These are phyloP conservation scores for Thuja plicata DNA, from an alignment of 83 land plant species.

Conservation along the genomic window DNA sequence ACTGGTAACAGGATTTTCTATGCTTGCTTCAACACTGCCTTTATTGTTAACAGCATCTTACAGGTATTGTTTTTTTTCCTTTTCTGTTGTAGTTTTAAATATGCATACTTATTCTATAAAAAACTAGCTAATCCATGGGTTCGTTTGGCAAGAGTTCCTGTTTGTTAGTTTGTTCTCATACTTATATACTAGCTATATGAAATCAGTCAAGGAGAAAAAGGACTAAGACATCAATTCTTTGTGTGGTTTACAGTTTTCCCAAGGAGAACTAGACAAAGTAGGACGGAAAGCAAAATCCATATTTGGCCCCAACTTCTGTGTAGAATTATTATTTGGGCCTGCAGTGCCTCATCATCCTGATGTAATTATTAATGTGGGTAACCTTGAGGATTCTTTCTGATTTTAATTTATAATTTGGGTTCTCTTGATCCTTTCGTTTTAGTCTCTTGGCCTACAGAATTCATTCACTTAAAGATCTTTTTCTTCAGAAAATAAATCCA, in stretches of 20 bases:
- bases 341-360: conserved; percentile 13
- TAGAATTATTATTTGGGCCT: conserved; percentile 13
- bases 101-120: background rate
- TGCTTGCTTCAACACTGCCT: conserved; percentile 15
- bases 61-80: background rate
- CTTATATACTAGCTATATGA: background rate
- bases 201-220: background rate
- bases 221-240: background rate
- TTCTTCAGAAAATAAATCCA: background rate
- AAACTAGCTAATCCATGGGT: background rate
- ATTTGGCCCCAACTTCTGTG: background rate
- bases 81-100: background rate
- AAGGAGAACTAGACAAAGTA: conserved; percentile 16
- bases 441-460: background rate
- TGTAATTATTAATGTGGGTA: conserved; percentile 11
- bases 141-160: background rate
- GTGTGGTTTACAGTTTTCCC: conserved; percentile 12
- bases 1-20: conserved; percentile 12
- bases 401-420: background rate
- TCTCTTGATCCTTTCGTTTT: background rate
- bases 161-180: background rate
- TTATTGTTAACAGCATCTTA: conserved; percentile 11
- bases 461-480: background rate
- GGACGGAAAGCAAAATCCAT: conserved; percentile 13
- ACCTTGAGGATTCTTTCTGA: conserved; percentile 11